These are phyloP conservation scores for Fusarium buxicola DNA, from an alignment of 2,329 filamentous ascomycete genomes.

Conservation along the genomic window DNA sequence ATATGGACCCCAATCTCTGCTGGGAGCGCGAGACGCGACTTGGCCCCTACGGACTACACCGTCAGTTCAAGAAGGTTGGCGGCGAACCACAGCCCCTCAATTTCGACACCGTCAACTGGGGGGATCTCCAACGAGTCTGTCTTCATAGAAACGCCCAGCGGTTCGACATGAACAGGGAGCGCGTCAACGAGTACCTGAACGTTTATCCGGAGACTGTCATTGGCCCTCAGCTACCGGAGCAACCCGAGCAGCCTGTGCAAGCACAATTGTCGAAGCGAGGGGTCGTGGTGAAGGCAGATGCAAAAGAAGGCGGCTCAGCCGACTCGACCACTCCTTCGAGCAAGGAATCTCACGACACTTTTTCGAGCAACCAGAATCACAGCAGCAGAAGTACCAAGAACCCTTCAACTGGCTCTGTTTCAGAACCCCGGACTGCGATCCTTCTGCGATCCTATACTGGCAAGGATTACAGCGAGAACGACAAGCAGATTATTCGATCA, in stretches of 20 bases:
- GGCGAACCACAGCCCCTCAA: constrained; percentile 55
- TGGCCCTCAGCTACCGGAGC: constrained; percentile 25
- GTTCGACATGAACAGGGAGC: constrained; percentile 60
- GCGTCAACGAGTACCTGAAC: constrained; percentile 57
- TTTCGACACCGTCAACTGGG: constrained; percentile 78
- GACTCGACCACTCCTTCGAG: background rate
- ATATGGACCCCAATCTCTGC: constrained; percentile 72
- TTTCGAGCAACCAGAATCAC: constrained; percentile 15
- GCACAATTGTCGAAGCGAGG: constrained; percentile 26
- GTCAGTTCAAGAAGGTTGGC: constrained; percentile 60
- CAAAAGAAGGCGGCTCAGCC: background rate
- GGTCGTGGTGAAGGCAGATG: constrained; percentile 5
- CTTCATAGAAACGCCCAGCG: constrained; percentile 73
- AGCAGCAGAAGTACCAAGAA: constrained; percentile 25
- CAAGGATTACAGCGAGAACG: constrained; percentile 81
- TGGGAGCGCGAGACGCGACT: constrained; percentile 77
- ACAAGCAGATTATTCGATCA: constrained; percentile 81
- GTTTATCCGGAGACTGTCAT: constrained; percentile 54
- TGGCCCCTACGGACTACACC: constrained; percentile 70
- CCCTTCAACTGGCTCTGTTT: constrained; percentile 36
- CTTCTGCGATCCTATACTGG: constrained; percentile 81
- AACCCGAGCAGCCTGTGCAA: constrained; percentile 15
- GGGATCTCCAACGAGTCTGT: constrained; percentile 75
- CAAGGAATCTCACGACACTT: background rate
- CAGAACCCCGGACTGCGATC: constrained; percentile 74